Base-by-base conservation (phyloP, 106 monocot species). In the Amphibolis antarctica region DNA sequence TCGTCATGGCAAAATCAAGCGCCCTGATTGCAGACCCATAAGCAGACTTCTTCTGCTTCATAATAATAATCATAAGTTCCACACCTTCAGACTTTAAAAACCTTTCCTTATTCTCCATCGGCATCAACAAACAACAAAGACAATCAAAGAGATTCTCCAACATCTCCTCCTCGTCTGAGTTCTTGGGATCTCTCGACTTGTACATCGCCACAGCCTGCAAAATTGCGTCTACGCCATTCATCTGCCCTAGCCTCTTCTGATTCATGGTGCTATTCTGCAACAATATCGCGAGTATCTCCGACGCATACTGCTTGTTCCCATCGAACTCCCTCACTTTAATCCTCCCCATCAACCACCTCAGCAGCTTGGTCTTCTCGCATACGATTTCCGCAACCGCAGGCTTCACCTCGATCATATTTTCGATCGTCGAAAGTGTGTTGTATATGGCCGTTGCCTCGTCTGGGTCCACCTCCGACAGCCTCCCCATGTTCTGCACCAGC, bases 21-120 rank as follows among this genome's bases (percentile, higher is more conserved):
- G 89, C 89, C 55, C 86, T 69, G 24, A 72, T 65, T 18, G 72
- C 72, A 12, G 72, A 72, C 55, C 72, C 72, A 65, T 72, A 72
- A 10, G 96, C 90, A 1, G 77, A 84, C 57, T 90, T 96, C 83
- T 96, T 96, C 82, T 96, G 96, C 76, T 96, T 96, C 82, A 86
- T 96, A 25, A 96, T 96, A 59, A 96, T 96, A 55, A 96, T 89
- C 96, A 96, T 96, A 54, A 73, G 56, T 30, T 72, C 72, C 15
- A 72, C 72, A 17, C 72, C 72, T 23, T 72, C 72, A 18, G 94
- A 83, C 76, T 76, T 92, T 66, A 96, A 54, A 72, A 94, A 94
- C 75, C 74, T 86, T 69, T 96, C 94, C 74, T 96, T 96, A 65
- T 89, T 96, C 80, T 89, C 94, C 62, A 80, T 42, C 0, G 89